Evolutionary conservation across 108 stramenopile genomes (phyloP).

Genomic region (Cylindrotheca closterium): DNA sequence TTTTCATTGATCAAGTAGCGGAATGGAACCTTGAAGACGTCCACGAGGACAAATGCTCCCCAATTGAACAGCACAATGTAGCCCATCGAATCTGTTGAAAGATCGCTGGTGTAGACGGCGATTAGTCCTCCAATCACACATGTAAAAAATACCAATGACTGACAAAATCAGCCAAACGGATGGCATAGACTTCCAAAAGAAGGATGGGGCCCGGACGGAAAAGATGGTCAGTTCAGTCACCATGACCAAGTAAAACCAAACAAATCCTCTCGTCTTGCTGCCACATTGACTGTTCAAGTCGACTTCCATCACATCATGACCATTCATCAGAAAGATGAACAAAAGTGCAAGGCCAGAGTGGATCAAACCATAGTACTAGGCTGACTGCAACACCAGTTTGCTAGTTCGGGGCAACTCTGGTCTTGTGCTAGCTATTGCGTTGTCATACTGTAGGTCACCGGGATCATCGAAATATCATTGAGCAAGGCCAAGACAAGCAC

Average conservation of each 20-base stretch:
- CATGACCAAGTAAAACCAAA: conserved; percentile 56
- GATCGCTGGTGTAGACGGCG: conserved; percentile 24
- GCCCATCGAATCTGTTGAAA: conserved; percentile 26
- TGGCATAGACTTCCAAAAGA: conserved; percentile 38
- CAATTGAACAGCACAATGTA: conserved; percentile 50
- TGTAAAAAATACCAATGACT: conserved; percentile 43
- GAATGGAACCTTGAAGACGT: conserved; percentile 49
- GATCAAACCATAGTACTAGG: conserved; percentile 53
- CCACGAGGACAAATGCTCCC: conserved; percentile 47
- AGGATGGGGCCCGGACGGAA: conserved; percentile 51
- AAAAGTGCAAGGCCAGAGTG: conserved; percentile 49
- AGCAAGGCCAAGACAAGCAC: conserved; percentile 83
- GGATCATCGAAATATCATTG: conserved; percentile 87
- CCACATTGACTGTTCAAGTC: conserved; percentile 31
- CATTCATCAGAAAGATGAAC: conserved; percentile 53
- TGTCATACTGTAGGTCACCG: conserved; percentile 77
- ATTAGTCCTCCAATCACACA: conserved; percentile 38
- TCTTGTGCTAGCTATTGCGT: conserved; percentile 44
- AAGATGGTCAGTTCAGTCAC: conserved; percentile 66
- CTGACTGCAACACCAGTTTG: conserved; percentile 47
- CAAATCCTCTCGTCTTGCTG: conserved; percentile 44
- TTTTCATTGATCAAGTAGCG: conserved; percentile 42
- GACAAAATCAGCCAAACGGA: conserved; percentile 42
- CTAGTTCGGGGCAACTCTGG: conserved; percentile 35
- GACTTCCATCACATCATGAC: conserved; percentile 13